Evolutionary conservation across 1,139 yeast genomes (phyloP).

Genomic region (Kodamaea sp.): DNA sequence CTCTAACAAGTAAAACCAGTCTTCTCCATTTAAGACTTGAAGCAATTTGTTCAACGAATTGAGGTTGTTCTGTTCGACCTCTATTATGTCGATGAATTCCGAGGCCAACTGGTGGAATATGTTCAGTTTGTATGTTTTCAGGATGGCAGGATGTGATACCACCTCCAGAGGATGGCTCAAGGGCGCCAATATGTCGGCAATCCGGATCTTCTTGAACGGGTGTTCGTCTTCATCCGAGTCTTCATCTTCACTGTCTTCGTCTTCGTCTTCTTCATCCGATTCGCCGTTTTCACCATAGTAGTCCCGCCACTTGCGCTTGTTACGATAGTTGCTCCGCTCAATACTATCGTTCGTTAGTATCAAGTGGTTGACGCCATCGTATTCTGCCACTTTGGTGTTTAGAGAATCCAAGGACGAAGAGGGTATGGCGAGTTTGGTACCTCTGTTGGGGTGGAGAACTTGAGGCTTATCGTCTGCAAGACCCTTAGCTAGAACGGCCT

Average conservation of each 20-base stretch:
- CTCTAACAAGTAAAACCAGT: slow-evolving; percentile 66
- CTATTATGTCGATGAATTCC: slow-evolving; percentile 75
- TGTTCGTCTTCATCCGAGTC: slow-evolving; percentile 31
- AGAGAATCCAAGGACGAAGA: slow-evolving; percentile 24
- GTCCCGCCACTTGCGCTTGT: slow-evolving; percentile 43
- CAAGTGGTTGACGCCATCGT: slow-evolving; percentile 41
- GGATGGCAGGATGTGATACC: slow-evolving; percentile 67
- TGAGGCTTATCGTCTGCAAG: slow-evolving; percentile 6
- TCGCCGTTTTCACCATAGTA: slow-evolving; percentile 19
- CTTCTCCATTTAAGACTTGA: slow-evolving; percentile 84
- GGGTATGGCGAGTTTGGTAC: slow-evolving; percentile 30
- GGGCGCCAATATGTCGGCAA: slow-evolving; percentile 69
- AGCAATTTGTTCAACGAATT: slow-evolving; percentile 69
- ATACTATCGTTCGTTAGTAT: slow-evolving; percentile 41
- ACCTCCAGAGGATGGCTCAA: slow-evolving; percentile 80
- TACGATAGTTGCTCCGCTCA: slow-evolving; percentile 27
- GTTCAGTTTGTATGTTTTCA: slow-evolving; percentile 59
- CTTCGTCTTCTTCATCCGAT: slow-evolving; percentile 10
- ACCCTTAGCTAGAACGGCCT: slow-evolving; percentile 31
- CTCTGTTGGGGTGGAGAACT: slow-evolving; percentile 35
- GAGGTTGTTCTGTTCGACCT: slow-evolving; percentile 75
- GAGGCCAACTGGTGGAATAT: slow-evolving; percentile 57
- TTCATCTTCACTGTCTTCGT: slow-evolving; percentile 16
- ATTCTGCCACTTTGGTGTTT: slow-evolving; percentile 41
- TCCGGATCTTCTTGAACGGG: slow-evolving; percentile 37